Base-by-base conservation (phyloP, 495 filamentous ascomycete genomes). In the Lophiotrema nucula region DNA sequence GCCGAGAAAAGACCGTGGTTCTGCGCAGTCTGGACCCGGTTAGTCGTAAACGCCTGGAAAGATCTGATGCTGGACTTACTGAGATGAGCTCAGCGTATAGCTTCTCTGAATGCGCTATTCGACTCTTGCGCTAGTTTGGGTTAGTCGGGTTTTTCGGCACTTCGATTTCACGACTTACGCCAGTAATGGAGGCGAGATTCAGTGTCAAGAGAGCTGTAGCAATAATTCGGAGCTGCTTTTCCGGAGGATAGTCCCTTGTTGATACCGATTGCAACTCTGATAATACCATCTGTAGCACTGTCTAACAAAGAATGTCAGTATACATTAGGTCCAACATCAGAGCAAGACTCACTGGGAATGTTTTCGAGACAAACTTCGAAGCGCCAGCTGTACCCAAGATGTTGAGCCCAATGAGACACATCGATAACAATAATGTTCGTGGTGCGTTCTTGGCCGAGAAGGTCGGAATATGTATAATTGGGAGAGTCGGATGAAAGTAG, bases 351-450 rank as follows among this genome's bases (percentile, higher is more conserved):
- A 78, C 77, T 3, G 70, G 57, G 60, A 79, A 80, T 50, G 74
- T 76, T 31, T 66, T 71, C 21, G 69, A 69, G 6, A 81, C 77
- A 65, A 79, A 81, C 27, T 60, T 71, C 0, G 75, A 73, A 0
- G 77, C 75, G 10, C 77, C 78, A 37, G 76, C 76, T 2, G 77
- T 81, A 5, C 75, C 76, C 41, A 81, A 49, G 48, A 80, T 67
- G 42, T 76, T 73, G 70, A 81, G 76, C 1, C 78, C 78, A 48
- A 80, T 77, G 1, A 80, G 73, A 53, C 75, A 79, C 78, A 81
- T 81, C 18, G 72, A 68, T 44, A 78, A 75, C 5, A 81, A 58
- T 2, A 80, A 47, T 6, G 76, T 69, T 25, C 62, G 67, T 16
- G 67, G 71, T 4, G 74, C 72, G 28, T 72, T 75, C 53, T 74